Conservation (phyloP, 495 filamentous ascomycete genomes). For the Xylaria acuta region DNA sequence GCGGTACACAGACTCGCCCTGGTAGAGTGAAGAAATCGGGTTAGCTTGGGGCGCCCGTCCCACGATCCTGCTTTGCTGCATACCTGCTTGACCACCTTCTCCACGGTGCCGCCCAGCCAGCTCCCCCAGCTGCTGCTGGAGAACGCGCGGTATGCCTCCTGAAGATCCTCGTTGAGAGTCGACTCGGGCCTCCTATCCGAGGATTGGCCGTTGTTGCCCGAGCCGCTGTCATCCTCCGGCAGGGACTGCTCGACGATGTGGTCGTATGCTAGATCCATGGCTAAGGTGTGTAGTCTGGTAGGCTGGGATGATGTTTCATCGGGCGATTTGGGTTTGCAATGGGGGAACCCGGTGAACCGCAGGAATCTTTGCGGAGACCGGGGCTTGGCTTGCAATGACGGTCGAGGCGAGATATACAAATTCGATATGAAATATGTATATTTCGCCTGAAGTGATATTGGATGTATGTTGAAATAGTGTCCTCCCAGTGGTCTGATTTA, state of each 20-base stretch:
- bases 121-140: conserved; percentile 90
- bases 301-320: conserved; percentile 20
- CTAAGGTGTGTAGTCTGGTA: background rate
- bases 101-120: conserved; percentile 84
- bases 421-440: conserved; percentile 8
- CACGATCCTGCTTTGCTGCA: conserved; percentile 12
- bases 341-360: conserved; percentile 10
- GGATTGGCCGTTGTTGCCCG: conserved; percentile 45
- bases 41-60: conserved; percentile 12
- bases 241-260: conserved; percentile 89
- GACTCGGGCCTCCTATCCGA: conserved; percentile 53
- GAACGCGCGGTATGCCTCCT: conserved; percentile 94
- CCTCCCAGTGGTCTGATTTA: conserved; percentile 10
- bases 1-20: conserved; percentile 83
- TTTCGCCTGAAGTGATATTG: background rate
- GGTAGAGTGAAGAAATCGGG: conserved; percentile 18
- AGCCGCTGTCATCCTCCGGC: conserved; percentile 57
- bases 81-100: conserved; percentile 87
- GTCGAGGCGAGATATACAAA: background rate
- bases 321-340: conserved; percentile 8
- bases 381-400: background rate
- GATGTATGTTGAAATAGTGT: background rate
- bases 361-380: background rate
- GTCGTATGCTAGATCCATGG: conserved; percentile 97
- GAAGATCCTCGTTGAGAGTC: conserved; percentile 84